Percentiles rank a stretch among this genome's conserved stretches.
Evolutionary conservation across 2,329 filamentous ascomycete genomes (phyloP).

Genomic region (Trichoderma polysporum): DNA sequence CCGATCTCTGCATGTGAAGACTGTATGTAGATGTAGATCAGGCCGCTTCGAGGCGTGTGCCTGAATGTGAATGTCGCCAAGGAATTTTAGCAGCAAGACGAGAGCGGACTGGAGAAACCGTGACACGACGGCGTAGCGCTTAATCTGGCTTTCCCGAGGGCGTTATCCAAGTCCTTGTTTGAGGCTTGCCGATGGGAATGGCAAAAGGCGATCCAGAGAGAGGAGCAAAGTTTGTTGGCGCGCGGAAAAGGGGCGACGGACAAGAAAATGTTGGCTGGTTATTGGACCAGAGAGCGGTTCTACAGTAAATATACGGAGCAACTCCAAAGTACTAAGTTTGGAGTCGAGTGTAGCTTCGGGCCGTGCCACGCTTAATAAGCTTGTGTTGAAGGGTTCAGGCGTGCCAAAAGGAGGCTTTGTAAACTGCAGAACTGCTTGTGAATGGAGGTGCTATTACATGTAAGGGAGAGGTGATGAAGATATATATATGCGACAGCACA

Average conservation of each 20-base stretch:
- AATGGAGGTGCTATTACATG: not conserved
- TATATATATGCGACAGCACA: not conserved
- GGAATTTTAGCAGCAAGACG: not conserved
- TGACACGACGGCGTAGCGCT: not conserved
- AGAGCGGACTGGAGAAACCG: too few species aligned
- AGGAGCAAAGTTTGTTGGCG: not conserved
- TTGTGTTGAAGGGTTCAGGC: not conserved
- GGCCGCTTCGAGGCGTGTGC: not conserved
- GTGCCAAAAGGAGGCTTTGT: not conserved
- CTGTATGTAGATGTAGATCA: not conserved
- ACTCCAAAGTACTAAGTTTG: not conserved
- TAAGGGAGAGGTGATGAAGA: not conserved
- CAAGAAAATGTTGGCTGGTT: not conserved
- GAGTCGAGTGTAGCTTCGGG: not conserved
- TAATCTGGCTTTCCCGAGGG: not conserved
- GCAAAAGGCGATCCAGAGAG: not conserved
- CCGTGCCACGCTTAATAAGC: slow-evolving; percentile 15
- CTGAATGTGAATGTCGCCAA: too few species aligned
- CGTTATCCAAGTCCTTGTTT: not conserved
- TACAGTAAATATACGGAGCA: not conserved
- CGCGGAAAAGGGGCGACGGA: not conserved
- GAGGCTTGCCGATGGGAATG: not conserved
- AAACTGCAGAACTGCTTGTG: not conserved
- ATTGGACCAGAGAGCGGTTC: not conserved
- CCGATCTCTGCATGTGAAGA: not conserved